phyloP scores from a whole-genome alignment of 2,329 filamentous ascomycete genomes.

The Aspergillus jensenii region DNA sequence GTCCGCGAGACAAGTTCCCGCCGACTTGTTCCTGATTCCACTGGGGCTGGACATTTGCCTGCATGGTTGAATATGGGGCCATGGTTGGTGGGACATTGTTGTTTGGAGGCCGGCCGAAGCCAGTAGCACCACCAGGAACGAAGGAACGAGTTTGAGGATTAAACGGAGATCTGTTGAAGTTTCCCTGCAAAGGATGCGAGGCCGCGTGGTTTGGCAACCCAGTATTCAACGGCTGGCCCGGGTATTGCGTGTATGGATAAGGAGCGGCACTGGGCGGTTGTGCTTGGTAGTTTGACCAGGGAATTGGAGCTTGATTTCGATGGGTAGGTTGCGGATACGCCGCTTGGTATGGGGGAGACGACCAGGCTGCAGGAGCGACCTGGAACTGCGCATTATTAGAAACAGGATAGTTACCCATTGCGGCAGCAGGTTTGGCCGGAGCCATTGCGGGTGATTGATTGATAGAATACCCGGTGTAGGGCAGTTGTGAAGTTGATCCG shows the following conservation, averaged over 20 bases:
- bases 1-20: slow-evolving; percentile 20
- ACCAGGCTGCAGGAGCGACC: slow-evolving; percentile 33
- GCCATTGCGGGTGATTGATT: slow-evolving; percentile 39
- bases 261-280: slow-evolving; percentile 47
- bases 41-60: slow-evolving; percentile 24
- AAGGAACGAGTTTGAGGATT: slow-evolving; percentile 95
- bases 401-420: slow-evolving; percentile 38
- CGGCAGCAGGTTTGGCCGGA: slow-evolving; percentile 38
- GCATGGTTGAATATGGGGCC: slow-evolving; percentile 27
- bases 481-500: slow-evolving; percentile 33
- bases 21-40: slow-evolving; percentile 27
- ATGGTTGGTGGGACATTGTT: slow-evolving; percentile 30
- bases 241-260: slow-evolving; percentile 79
- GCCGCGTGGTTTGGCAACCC: slow-evolving; percentile 71
- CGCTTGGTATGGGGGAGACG: slow-evolving; percentile 31
- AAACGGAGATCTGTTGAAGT: slow-evolving; percentile 80
- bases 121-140: slow-evolving; percentile 61
- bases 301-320: slow-evolving; percentile 40
- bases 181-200: slow-evolving; percentile 81
- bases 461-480: slow-evolving; percentile 40
- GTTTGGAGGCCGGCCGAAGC: slow-evolving; percentile 33
- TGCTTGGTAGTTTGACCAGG: slow-evolving; percentile 40
- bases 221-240: slow-evolving; percentile 55
- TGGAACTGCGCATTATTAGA: slow-evolving; percentile 34
- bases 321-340: slow-evolving; percentile 36